Conservation (phyloP, 768 basidiomycete genomes). For the Cystofilobasidium bisporidii region DNA sequence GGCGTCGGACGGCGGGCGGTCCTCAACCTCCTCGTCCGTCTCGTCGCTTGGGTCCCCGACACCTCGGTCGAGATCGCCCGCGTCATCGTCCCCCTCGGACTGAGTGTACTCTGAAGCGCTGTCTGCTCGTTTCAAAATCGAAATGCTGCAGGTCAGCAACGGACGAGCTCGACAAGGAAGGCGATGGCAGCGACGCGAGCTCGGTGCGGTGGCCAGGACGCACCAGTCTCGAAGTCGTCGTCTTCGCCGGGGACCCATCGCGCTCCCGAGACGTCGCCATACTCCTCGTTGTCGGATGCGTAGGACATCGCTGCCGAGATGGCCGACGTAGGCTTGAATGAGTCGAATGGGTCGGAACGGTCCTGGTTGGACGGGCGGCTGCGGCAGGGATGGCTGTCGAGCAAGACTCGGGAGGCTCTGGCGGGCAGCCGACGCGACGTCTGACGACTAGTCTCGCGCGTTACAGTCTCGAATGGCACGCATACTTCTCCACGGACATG, state of each 20-base stretch:
- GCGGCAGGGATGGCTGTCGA: too few species aligned
- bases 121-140: neutral
- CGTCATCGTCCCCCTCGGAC: neutral
- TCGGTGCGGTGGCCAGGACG: neutral
- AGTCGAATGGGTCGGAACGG: too few species aligned
- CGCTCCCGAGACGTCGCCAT: neutral
- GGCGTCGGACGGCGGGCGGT: neutral
- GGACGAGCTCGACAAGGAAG: neutral
- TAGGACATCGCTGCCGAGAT: conserved; percentile 6
- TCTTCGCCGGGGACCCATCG: neutral
- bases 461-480: too few species aligned
- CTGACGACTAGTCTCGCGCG: too few species aligned
- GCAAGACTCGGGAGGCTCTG: too few species aligned
- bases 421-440: too few species aligned
- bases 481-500: too few species aligned
- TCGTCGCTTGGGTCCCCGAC: neutral
- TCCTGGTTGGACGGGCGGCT: too few species aligned
- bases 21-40: conserved; percentile 5
- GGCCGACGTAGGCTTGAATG: too few species aligned
- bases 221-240: neutral
- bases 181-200: neutral
- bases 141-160: neutral
- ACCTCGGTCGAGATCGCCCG: neutral
- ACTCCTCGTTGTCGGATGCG: neutral
- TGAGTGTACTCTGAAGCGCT: neutral